Base-by-base conservation (phyloP, 2,329 filamentous ascomycete genomes). In the Escovopsis sp. region DNA sequence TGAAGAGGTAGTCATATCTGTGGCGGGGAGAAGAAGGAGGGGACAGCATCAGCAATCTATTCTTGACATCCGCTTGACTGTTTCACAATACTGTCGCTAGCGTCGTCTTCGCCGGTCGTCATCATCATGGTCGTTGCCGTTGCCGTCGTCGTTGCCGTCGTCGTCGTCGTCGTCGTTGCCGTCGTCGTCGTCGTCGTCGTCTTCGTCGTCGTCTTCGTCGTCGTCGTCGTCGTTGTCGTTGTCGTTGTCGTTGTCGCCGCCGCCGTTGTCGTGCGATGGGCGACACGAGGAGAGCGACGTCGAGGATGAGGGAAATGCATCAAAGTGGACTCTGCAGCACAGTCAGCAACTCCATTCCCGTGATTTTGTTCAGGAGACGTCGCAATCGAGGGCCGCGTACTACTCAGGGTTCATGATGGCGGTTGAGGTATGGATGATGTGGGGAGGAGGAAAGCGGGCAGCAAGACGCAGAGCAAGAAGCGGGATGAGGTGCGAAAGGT, bases 1-100 rank as follows among this genome's bases (percentile, higher is more conserved):
- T 98, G 81, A 98, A 98, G 61, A 98, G 87, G 68, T 98, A 98
- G 67, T 98, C 91, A 84, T 98, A 98, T 91, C 91, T 96, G 61
- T 42, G 43, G 39, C 4, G 43, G 36, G 41, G 43, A 23, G 44
- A 23, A 37, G 28, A 11, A 30, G 28, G 11, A 30, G 28, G 28
- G 28, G 11, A 9, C 11, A 18, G 41, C 32, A 54, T 59, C 47
- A 60, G 55, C 26, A 38, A 39, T 10, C 35, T 28, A 40, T 42
- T 12, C 23, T 38, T 6, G 40, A 30, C 28, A 11, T 30, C 28
- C 28, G 8, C 8, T 8, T 11, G 28, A 9, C 8, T 30, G 28
- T 9, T 30, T 30, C 11, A 8, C 28, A 30, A 11, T 11, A 30
- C 23, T 23, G 23, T 23, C 23, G 23, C 23, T 23, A 23, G 23